A percentile compares a stretch with the other conserved stretches of the same genome.
Conservation (phyloP, 2,329 filamentous ascomycete genomes). For the Cryphonectria nitschkei region DNA sequence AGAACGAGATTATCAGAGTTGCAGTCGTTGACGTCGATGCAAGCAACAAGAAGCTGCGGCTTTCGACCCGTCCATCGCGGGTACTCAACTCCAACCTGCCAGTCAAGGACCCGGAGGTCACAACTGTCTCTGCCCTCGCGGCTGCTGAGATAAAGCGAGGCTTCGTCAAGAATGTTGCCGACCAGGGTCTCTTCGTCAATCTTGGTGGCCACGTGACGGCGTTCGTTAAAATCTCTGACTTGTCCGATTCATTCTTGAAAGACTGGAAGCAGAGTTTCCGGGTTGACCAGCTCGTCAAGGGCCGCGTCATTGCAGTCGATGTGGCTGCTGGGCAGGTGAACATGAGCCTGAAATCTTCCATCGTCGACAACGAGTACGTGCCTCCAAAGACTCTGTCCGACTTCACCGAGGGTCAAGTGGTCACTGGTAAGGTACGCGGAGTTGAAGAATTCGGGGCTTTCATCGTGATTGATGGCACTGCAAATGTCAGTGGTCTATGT, state of each 20-base stretch:
- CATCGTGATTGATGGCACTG: slow-evolving; percentile 83
- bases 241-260: slow-evolving; percentile 90
- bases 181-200: slow-evolving; percentile 86
- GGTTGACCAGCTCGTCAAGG: slow-evolving; percentile 87
- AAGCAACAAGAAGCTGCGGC: slow-evolving; percentile 79
- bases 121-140: slow-evolving; percentile 69
- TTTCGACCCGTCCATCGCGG: slow-evolving; percentile 85
- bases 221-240: slow-evolving; percentile 82
- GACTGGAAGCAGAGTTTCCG: slow-evolving; percentile 93
- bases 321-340: slow-evolving; percentile 71
- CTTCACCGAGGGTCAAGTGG: slow-evolving; percentile 75
- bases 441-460: slow-evolving; percentile 96
- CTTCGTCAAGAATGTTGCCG: slow-evolving; percentile 87
- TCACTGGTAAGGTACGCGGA: slow-evolving; percentile 90
- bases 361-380: slow-evolving; percentile 78
- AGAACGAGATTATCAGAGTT: slow-evolving; percentile 87
- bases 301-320: slow-evolving; percentile 78
- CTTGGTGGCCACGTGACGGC: slow-evolving; percentile 81
- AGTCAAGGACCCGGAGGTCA: slow-evolving; percentile 81
- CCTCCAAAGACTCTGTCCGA: slow-evolving; percentile 76
- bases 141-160: slow-evolving; percentile 82
- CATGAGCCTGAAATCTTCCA: slow-evolving; percentile 84
- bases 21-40: slow-evolving; percentile 80
- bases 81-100: slow-evolving; percentile 84
- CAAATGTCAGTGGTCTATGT: slow-evolving; percentile 89